A percentile compares a stretch with the other conserved stretches of the same genome.
These are phyloP conservation scores for Phycomyces blakesleeanus DNA, from an alignment of 192 early-diverging fungal species.

Conservation along the genomic window DNA sequence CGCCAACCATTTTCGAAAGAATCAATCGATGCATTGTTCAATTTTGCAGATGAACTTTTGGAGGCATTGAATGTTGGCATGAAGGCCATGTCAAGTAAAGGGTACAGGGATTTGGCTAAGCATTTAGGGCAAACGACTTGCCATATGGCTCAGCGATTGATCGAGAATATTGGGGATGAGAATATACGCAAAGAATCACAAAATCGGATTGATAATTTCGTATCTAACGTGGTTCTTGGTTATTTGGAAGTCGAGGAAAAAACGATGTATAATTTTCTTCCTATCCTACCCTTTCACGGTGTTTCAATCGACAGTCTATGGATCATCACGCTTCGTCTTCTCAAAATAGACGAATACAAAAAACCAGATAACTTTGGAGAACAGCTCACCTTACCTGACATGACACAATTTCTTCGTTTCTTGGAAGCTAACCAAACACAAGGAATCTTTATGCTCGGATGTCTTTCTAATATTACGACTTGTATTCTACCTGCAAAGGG, in stretches of 20 bases:
- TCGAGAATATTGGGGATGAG: slow-evolving; percentile 5
- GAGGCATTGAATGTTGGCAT: slow-evolving; percentile 18
- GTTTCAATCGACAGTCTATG: slow-evolving; percentile 22
- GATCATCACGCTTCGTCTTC: slow-evolving; percentile 13
- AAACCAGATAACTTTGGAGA: not conserved
- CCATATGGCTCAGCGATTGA: slow-evolving; percentile 30
- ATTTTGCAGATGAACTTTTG: slow-evolving; percentile 11
- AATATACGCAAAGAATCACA: slow-evolving; percentile 6
- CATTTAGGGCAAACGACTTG: slow-evolving; percentile 37
- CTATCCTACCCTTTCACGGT: slow-evolving; percentile 23
- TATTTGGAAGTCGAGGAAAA: slow-evolving; percentile 9
- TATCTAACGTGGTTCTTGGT: slow-evolving; percentile 3
- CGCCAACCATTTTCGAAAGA: slow-evolving; percentile 5
- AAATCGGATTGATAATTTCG: slow-evolving; percentile 4
- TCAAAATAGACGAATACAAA: slow-evolving; percentile 3
- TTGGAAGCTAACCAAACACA: slow-evolving; percentile 31
- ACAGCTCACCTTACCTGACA: slow-evolving; percentile 3
- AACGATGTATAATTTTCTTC: slow-evolving; percentile 16
- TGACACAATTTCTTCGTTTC: not conserved
- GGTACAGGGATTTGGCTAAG: slow-evolving; percentile 15
- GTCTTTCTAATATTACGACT: slow-evolving; percentile 38
- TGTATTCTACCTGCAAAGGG: slow-evolving; percentile 23
- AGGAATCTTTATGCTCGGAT: slow-evolving; percentile 39
- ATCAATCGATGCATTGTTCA: not conserved
- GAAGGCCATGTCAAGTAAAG: slow-evolving; percentile 11